phyloP scores from a whole-genome alignment of 2,329 filamentous ascomycete species.

The Talaromyces verruculosus region DNA sequence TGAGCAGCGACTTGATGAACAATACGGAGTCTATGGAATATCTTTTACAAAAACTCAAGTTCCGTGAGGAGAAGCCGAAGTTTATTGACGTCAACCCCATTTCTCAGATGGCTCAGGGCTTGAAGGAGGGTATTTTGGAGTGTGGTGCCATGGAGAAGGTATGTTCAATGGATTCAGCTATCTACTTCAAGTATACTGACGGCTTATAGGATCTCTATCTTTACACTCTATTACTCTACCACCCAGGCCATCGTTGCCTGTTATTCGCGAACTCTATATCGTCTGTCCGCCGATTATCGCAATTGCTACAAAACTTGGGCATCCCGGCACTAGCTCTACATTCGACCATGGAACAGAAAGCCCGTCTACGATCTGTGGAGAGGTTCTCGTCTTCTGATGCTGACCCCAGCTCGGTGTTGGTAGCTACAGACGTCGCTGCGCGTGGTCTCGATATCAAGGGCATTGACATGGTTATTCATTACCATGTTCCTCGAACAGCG shows the following conservation, averaged over 20 bases:
- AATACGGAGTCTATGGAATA: constrained; percentile 88
- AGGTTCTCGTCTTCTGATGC: constrained; percentile 68
- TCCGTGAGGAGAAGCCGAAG: constrained; percentile 77
- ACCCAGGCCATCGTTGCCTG: constrained; percentile 76
- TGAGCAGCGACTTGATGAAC: constrained; percentile 60
- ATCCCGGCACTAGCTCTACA: constrained; percentile 77
- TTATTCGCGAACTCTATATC: constrained; percentile 97
- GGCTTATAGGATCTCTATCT: constrained; percentile 75
- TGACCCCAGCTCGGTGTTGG: constrained; percentile 65
- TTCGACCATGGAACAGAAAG: constrained; percentile 94
- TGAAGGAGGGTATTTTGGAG: constrained; percentile 88
- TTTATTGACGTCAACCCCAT: constrained; percentile 91
- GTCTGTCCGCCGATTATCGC: constrained; percentile 79
- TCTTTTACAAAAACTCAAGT: constrained; percentile 83
- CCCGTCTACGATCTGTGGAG: constrained; percentile 87
- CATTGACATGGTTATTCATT: constrained; percentile 88
- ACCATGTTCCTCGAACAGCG: constrained; percentile 87
- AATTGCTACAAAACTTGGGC: constrained; percentile 78
- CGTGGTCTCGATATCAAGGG: constrained; percentile 89
- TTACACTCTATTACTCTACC: constrained; percentile 80
- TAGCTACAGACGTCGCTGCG: constrained; percentile 92
- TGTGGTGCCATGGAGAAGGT: constrained; percentile 92
- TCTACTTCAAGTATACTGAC: neutral
- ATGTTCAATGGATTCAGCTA: no score
- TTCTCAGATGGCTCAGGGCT: constrained; percentile 79